A percentile compares a stretch with the other conserved stretches of the same genome.
phyloP scores from a whole-genome alignment of 495 filamentous ascomycete genomes.

The Staphylotrichum longicolle region DNA sequence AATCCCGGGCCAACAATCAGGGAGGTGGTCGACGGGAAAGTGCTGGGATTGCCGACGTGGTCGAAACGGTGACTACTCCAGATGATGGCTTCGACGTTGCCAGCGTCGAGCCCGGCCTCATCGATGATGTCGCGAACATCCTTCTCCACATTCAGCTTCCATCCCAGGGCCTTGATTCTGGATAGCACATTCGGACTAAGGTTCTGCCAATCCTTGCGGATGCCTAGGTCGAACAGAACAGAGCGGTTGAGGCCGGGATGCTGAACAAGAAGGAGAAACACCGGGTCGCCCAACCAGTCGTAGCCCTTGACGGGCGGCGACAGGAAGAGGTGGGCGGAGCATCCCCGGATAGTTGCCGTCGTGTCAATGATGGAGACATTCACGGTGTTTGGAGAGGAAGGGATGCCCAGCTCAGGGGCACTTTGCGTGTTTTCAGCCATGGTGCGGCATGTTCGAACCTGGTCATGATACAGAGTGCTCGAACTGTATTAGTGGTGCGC shows the following conservation, averaged over 20 bases:
- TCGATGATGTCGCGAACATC: constrained; percentile 51
- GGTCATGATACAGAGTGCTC: too few relatives aligned
- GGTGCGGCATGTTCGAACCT: background rate
- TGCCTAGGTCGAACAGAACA: constrained; percentile 59
- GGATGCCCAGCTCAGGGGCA: constrained; percentile 46
- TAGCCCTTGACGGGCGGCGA: constrained; percentile 45
- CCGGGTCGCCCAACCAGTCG: constrained; percentile 41
- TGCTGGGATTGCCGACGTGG: constrained; percentile 56
- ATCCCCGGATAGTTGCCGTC: constrained; percentile 38
- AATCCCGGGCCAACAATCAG: constrained; percentile 60
- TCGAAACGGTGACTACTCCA: constrained; percentile 63
- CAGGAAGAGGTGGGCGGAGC: constrained; percentile 37
- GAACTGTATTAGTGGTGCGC: too few relatives aligned
- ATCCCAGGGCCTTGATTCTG: constrained; percentile 24
- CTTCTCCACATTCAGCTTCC: constrained; percentile 42
- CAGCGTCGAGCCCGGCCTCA: constrained; percentile 44
- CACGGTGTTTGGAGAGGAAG: constrained; percentile 46
- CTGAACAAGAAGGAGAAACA: constrained; percentile 55
- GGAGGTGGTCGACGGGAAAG: constrained; percentile 49
- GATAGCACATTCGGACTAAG: constrained; percentile 37
- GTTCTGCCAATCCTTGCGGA: constrained; percentile 52
- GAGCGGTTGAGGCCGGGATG: constrained; percentile 44
- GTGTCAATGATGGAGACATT: constrained; percentile 57
- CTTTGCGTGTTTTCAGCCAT: background rate
- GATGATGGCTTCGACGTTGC: constrained; percentile 55